These are phyloP conservation scores for Artemisia annua DNA, from an alignment of 129 eudicot species.

Conservation along the genomic window DNA sequence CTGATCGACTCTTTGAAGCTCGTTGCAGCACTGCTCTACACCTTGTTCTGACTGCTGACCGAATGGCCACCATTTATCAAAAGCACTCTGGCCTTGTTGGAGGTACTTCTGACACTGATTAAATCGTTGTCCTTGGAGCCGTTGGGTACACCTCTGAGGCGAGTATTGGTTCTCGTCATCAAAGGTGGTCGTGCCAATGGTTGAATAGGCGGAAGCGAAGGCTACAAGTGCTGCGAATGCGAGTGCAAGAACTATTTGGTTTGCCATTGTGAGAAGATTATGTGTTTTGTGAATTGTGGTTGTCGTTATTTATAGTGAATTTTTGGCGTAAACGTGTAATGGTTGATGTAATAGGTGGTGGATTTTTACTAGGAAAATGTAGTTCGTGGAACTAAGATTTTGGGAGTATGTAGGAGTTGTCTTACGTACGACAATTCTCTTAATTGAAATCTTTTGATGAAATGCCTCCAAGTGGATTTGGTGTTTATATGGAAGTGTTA, in stretches of 20 bases:
- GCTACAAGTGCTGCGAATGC: slow-evolving; percentile 29
- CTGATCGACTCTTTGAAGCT: slow-evolving; percentile 22
- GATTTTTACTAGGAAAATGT: neutral
- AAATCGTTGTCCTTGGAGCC: slow-evolving; percentile 15
- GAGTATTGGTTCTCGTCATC: slow-evolving; percentile 18
- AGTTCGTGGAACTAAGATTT: neutral
- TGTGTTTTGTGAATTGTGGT: slow-evolving; percentile 6
- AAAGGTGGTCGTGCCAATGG: slow-evolving; percentile 26
- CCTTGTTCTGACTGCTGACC: neutral
- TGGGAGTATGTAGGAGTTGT: slow-evolving; percentile 21
- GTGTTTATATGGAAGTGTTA: too few relatives aligned
- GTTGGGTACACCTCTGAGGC: neutral
- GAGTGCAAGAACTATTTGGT: slow-evolving; percentile 2
- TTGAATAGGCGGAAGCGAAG: slow-evolving; percentile 21
- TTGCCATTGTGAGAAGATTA: slow-evolving; percentile 18
- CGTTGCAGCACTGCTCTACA: slow-evolving; percentile 23
- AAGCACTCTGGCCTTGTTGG: slow-evolving; percentile 17
- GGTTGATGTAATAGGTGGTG: slow-evolving; percentile 15
- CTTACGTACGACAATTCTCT: neutral
- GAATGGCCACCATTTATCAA: neutral
- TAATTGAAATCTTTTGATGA: neutral
- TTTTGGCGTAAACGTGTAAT: slow-evolving; percentile 19
- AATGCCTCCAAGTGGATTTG: slow-evolving; percentile 6
- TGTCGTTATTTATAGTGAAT: slow-evolving; percentile 25
- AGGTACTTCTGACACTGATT: slow-evolving; percentile 24